Evolutionary conservation across 208 protist species (phyloP), one percentile per base, ranked within the genome.

Genomic region (Trypanosoma platydactyli): DNA sequence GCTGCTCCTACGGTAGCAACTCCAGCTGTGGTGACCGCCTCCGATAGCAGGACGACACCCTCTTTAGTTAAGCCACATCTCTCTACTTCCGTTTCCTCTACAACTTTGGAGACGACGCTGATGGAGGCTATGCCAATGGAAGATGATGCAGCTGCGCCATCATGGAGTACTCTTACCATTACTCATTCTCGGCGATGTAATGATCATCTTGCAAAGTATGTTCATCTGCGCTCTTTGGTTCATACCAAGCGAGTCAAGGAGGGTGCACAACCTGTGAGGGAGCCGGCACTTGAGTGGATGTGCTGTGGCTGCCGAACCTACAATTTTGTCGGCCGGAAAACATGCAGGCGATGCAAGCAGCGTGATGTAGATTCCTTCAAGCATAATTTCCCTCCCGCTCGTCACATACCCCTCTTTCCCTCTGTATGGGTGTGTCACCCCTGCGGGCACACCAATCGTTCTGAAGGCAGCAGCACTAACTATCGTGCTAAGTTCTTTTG

Each of bases 391-490:
- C 83, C 84, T 45, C 88, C 89, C 12, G 44, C 77, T 15, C 85
- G 89, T 20, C 79, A 90, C 50, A 82, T 89, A 16, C 68, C 76
- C n/a, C 27, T 87, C n/a, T 85, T 91, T 64, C 86, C 89, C 6
- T 42, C 61, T 20, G 9, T 29, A 33, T 94, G 89, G 86, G 25
- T 79, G 6, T 94, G 89, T 68, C 67, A 73, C 48, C 24, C 41
- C 1, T 94, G 89, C 55, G 48, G 75, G 11, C 29, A 55, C 51
- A 50, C 45, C n/a, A 80, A 80, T 50, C 29, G 53, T 11, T 42
- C n/a, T 6, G 67, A 64, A 12, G 6, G 38, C 11, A 41, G n/a
- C 40, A 27, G 69, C 4, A 18, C 50, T 30, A 35, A 27, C 5
- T 68, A 38, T 22, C 62, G 73, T 27, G 29, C n/a, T 16, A 88